These are phyloP conservation scores for Ascosphaera apis DNA, from an alignment of 2,329 filamentous ascomycete genomes.

Conservation along the genomic window DNA sequence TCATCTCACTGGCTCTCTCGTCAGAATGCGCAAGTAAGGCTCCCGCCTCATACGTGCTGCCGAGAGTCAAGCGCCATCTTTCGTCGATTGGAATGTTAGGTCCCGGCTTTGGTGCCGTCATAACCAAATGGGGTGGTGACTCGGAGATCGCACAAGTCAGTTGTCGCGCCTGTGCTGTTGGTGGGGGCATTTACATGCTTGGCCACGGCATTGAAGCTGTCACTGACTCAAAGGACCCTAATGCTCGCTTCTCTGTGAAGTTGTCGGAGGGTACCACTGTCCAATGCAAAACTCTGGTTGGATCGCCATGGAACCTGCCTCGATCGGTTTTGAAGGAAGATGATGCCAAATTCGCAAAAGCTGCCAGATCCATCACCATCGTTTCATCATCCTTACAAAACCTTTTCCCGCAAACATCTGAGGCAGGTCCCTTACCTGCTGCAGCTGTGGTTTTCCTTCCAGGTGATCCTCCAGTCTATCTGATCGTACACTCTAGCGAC, in stretches of 20 bases:
- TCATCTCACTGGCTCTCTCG: constrained; percentile 52
- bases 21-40: constrained; percentile 31
- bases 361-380: constrained; percentile 43
- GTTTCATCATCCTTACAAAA: constrained; percentile 39
- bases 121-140: constrained; percentile 80
- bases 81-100: constrained; percentile 74
- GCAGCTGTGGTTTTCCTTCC: constrained; percentile 29
- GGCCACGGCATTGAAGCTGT: constrained; percentile 36
- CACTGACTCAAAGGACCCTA: constrained; percentile 2
- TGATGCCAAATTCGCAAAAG: constrained; percentile 11
- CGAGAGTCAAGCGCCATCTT: constrained; percentile 54
- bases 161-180: constrained; percentile 75
- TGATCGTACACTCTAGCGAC: constrained; percentile 62
- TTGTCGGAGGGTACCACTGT: constrained; percentile 17
- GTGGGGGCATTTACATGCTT: constrained; percentile 75
- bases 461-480: constrained; percentile 28
- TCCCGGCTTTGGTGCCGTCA: constrained; percentile 66
- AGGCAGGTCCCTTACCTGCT: constrained; percentile 54
- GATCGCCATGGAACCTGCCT: constrained; percentile 17
- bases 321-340: constrained; percentile 3
- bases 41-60: constrained; percentile 44
- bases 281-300: constrained; percentile 15
- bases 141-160: constrained; percentile 79
- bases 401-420: constrained; percentile 47
- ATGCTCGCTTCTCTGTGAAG: constrained; percentile 9